These are phyloP conservation scores for Debaryomyces coudertii DNA, from an alignment of 1,139 yeast genomes.

Conservation along the genomic window DNA sequence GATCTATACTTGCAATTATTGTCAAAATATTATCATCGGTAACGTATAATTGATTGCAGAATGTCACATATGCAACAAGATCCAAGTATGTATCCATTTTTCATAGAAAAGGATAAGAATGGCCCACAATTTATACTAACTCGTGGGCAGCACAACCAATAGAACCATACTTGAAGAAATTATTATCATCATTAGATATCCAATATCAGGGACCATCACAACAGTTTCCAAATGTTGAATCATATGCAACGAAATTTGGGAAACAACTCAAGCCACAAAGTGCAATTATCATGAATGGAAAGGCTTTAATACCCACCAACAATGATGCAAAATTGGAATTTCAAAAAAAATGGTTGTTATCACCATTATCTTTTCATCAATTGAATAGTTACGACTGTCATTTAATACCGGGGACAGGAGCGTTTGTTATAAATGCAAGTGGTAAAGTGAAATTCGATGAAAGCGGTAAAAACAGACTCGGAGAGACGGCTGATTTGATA, in stretches of 20 bases:
- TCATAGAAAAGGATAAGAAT: not conserved
- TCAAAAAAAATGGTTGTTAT: constrained; percentile 64
- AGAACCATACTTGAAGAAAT: constrained; percentile 47
- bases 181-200: constrained; percentile 42
- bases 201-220: constrained; percentile 31
- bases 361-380: constrained; percentile 66
- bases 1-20: not conserved
- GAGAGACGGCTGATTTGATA: constrained; percentile 58
- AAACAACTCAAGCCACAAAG: constrained; percentile 48
- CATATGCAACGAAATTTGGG: constrained; percentile 55
- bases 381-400: constrained; percentile 68
- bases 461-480: constrained; percentile 64
- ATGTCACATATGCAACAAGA: constrained; percentile 23
- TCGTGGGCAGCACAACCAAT: constrained; percentile 42
- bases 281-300: constrained; percentile 65
- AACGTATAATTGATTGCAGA: not conserved
- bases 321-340: constrained; percentile 57
- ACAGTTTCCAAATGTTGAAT: constrained; percentile 43
- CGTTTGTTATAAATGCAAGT: constrained; percentile 55
- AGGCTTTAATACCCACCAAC: constrained; percentile 51
- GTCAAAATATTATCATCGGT: not conserved
- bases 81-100: constrained; percentile 27
- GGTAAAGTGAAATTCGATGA: constrained; percentile 78
- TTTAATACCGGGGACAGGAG: constrained; percentile 68
- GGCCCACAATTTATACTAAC: not conserved